Evolutionary conservation across 352 stramenopile species (phyloP).

Genomic region (Globisporangium camurandrum): DNA sequence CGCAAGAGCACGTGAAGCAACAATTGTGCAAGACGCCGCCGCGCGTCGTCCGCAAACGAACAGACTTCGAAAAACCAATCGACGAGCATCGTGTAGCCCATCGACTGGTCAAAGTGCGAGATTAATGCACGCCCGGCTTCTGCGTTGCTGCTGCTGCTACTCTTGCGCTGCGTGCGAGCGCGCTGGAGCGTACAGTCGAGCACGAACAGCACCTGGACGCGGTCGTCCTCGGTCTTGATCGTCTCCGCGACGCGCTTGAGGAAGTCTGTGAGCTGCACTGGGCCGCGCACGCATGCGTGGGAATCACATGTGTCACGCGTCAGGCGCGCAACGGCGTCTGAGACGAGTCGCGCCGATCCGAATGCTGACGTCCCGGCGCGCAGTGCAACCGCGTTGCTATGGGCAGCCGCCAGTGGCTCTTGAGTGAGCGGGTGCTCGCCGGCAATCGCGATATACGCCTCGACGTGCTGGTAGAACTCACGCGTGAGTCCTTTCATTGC

Average conservation of each 20-base stretch:
- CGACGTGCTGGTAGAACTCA: slow-evolving; percentile 62
- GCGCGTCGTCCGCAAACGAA: slow-evolving; percentile 40
- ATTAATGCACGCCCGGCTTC: slow-evolving; percentile 15
- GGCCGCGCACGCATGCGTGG: slow-evolving; percentile 25
- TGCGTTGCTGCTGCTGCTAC: slow-evolving; percentile 1
- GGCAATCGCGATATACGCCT: slow-evolving; percentile 54
- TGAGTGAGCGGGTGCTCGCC: slow-evolving; percentile 37
- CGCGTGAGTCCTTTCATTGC: slow-evolving; percentile 28
- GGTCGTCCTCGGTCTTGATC: slow-evolving; percentile 42
- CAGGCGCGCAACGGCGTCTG: slow-evolving; percentile 27
- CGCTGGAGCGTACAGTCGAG: slow-evolving; percentile 39
- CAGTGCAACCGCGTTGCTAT: slow-evolving; percentile 23
- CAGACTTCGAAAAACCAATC: slow-evolving; percentile 49
- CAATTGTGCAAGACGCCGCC: slow-evolving; percentile 32
- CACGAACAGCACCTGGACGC: slow-evolving; percentile 47
- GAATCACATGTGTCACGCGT: slow-evolving; percentile 31
- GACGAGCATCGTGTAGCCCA: slow-evolving; percentile 47
- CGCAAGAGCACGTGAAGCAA: slow-evolving; percentile 46
- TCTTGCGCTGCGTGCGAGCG: slow-evolving; percentile 5
- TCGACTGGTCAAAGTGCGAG: slow-evolving; percentile 42
- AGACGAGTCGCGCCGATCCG: slow-evolving; percentile 30
- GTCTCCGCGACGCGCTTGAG: slow-evolving; percentile 22
- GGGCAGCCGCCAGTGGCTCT: slow-evolving; percentile 9
- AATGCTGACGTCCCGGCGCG: slow-evolving; percentile 14
- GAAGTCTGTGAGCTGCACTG: slow-evolving; percentile 31